Percentiles rank a stretch among this genome's conserved stretches.
These are phyloP conservation scores for Stachybotrys elegans DNA, from an alignment of 2,329 filamentous ascomycete species.

Conservation along the genomic window DNA sequence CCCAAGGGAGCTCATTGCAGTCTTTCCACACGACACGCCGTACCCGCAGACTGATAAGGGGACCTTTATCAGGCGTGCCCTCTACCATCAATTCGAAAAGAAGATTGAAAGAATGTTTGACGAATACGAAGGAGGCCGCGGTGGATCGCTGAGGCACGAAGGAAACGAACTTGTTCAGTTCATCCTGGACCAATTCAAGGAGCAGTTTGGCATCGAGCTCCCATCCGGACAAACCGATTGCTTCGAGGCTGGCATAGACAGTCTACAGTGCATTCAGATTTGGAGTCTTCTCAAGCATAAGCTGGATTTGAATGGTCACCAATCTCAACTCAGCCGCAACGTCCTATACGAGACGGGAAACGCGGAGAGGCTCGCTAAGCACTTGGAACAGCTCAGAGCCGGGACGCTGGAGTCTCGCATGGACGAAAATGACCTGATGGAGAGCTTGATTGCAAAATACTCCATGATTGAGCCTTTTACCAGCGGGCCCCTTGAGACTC, in stretches of 20 bases:
- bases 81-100: constrained; percentile 38
- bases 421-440: constrained; percentile 25
- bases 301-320: constrained; percentile 27
- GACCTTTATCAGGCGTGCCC: constrained; percentile 45
- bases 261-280: constrained; percentile 50
- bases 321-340: constrained; percentile 22
- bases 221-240: constrained; percentile 46
- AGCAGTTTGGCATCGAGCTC: background rate
- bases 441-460: constrained; percentile 30
- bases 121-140: constrained; percentile 7
- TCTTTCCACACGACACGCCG: constrained; percentile 36
- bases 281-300: constrained; percentile 33
- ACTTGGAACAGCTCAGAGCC: constrained; percentile 21
- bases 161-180: background rate
- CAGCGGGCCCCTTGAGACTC: constrained; percentile 9
- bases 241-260: constrained; percentile 54
- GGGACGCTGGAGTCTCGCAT: background rate
- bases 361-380: constrained; percentile 26
- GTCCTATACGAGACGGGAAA: constrained; percentile 37
- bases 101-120: constrained; percentile 38
- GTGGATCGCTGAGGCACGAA: background rate
- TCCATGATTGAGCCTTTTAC: constrained; percentile 22
- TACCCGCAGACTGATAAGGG: constrained; percentile 50
- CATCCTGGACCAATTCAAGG: background rate
- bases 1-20: constrained; percentile 45